Conservation (phyloP, 768 basidiomycete species). For the Pleurotus tuoliensis region DNA sequence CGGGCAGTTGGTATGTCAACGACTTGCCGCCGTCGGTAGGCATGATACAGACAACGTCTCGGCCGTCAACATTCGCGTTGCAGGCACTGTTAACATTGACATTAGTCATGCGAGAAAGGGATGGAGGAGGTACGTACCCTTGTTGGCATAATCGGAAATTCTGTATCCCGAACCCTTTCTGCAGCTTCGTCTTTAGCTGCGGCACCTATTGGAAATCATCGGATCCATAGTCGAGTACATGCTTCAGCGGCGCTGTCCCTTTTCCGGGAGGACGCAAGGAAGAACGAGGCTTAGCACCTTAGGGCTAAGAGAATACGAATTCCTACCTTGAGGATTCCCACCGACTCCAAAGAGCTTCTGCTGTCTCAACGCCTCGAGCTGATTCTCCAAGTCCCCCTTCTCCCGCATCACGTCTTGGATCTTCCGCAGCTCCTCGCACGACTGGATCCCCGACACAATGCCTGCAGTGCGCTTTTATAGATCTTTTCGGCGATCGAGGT, state of each 20-base stretch:
- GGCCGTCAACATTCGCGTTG: constrained; percentile 84
- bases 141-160: constrained; percentile 78
- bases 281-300: not conserved
- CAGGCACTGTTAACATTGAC: constrained; percentile 56
- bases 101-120: not conserved
- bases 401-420: constrained; percentile 25
- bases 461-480: constrained; percentile 26
- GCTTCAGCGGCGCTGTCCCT: constrained; percentile 28
- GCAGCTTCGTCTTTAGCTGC: constrained; percentile 54
- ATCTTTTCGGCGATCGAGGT: constrained; percentile 13
- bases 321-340: constrained; percentile 3
- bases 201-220: constrained; percentile 60
- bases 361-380: constrained; percentile 20
- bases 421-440: constrained; percentile 26
- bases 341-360: not conserved
- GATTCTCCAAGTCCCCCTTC: constrained; percentile 17
- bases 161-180: constrained; percentile 62
- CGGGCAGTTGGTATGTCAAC: constrained; percentile 90
- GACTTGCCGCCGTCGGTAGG: constrained; percentile 93
- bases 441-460: constrained; percentile 29
- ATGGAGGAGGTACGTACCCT: constrained; percentile 48
- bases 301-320: no score
- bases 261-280: constrained; percentile 16
- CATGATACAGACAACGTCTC: constrained; percentile 87
- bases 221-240: constrained; percentile 52